These are phyloP conservation scores for Penicillium sumatraense DNA, from an alignment of 2,329 filamentous ascomycete genomes.

Conservation along the genomic window DNA sequence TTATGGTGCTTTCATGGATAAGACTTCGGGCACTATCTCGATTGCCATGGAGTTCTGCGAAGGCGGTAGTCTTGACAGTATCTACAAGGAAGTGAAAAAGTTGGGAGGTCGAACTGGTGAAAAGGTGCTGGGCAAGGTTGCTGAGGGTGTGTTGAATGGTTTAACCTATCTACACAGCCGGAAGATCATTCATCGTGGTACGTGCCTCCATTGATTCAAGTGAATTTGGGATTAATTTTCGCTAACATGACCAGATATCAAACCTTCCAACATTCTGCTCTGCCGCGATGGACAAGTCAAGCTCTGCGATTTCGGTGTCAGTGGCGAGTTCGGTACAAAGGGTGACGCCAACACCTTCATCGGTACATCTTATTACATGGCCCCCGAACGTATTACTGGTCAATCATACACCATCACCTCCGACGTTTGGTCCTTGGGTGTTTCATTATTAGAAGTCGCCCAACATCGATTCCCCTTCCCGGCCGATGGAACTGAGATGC, in stretches of 20 bases:
- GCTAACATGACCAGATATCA: constrained; percentile 70
- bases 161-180: constrained; percentile 93
- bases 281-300: constrained; percentile 94
- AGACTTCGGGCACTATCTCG: constrained; percentile 93
- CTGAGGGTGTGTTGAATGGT: constrained; percentile 90
- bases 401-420: constrained; percentile 98
- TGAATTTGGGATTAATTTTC: background rate
- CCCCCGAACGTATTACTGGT: constrained; percentile 94
- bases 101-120: constrained; percentile 93
- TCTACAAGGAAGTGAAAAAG: constrained; percentile 97
- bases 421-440: constrained; percentile 96
- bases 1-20: constrained; percentile 95
- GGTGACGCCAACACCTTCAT: constrained; percentile 99
- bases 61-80: constrained; percentile 91
- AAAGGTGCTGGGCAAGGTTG: constrained; percentile 95
- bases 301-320: constrained; percentile 97
- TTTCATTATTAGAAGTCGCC: constrained; percentile 97
- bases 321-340: constrained; percentile 96
- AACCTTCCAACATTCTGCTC: constrained; percentile 94
- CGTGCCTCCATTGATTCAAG: constrained; percentile 5
- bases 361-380: constrained; percentile 99
- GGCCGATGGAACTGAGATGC: constrained; percentile 93
- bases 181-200: constrained; percentile 90
- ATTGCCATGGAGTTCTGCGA: constrained; percentile 99
- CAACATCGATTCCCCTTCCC: constrained; percentile 99